These are phyloP conservation scores for Stemphylium vesicarium DNA, from an alignment of 2,329 filamentous ascomycete species.

Conservation along the genomic window DNA sequence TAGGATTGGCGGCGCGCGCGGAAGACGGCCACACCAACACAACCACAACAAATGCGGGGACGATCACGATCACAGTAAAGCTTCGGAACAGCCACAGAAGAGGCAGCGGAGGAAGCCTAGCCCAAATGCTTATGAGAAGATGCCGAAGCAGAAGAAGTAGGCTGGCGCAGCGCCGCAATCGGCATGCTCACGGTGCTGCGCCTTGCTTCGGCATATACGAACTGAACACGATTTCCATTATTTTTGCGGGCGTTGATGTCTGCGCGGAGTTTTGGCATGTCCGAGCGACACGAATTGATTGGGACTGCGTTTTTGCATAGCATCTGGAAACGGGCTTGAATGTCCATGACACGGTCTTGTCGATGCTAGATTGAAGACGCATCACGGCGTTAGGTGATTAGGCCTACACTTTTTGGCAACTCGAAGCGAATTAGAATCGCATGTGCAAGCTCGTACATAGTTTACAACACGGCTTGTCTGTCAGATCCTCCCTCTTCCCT, in stretches of 20 bases:
- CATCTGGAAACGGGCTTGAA: slow-evolving; percentile 8
- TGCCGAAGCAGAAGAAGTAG: slow-evolving; percentile 61
- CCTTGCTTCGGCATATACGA: slow-evolving; percentile 12
- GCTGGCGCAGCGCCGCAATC: neutral
- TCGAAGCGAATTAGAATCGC: slow-evolving; percentile 1
- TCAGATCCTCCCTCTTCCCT: neutral
- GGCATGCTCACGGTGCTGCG: slow-evolving; percentile 3
- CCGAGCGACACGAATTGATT: slow-evolving; percentile 1
- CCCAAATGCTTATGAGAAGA: slow-evolving; percentile 82
- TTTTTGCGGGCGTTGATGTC: slow-evolving; percentile 1
- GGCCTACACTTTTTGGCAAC: neutral
- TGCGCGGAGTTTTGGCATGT: slow-evolving; percentile 21
- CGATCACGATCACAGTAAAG: slow-evolving; percentile 49
- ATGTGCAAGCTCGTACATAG: neutral
- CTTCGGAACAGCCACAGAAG: slow-evolving; percentile 48
- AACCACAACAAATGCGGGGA: slow-evolving; percentile 46
- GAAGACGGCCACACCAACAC: slow-evolving; percentile 36
- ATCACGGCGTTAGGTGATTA: slow-evolving; percentile 20
- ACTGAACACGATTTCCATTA: slow-evolving; percentile 14
- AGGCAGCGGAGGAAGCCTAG: slow-evolving; percentile 63
- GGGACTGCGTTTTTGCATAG: slow-evolving; percentile 22
- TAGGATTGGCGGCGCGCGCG: slow-evolving; percentile 30
- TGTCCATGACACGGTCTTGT: slow-evolving; percentile 10
- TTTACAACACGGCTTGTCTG: neutral
- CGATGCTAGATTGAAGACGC: slow-evolving; percentile 28